Evolutionary conservation across 345 rosid species (phyloP), one percentile per base, ranked within the genome.

Genomic region (Boechera divaricarpa): DNA sequence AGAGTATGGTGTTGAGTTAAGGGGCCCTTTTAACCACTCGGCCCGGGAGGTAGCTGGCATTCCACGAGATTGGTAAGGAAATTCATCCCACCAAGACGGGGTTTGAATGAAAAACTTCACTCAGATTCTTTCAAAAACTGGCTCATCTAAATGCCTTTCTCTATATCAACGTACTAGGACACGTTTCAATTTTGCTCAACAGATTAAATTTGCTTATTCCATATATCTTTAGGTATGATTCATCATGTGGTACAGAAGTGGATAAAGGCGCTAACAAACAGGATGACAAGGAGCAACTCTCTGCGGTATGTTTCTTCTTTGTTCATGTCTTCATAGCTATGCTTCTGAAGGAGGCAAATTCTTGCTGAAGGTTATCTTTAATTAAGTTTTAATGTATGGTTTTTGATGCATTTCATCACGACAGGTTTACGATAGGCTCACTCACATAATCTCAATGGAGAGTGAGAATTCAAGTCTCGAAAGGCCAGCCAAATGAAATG

Each of bases 31-130:
- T 78, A 94, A 94, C 79, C 84, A 92, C 77, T 79, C 91, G 35
- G 95, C 98, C 45, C 85, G 98, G 63, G 95, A 88, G n/a, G 80
- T 86, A 60, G 97, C 97, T 75, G 95, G 97, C 81, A 89, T 94
- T 78, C 97, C 97, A 15, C 90, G 95, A 63, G 88, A 90, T 59
- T 92, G 97, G 98, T 94, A 39, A 77, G 83, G 8, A 78, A 48
- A 48, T 2, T 55, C 32, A 54, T 67, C 39, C 32, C 32, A 57
- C 21, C 53, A 16, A 73, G 48, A 48, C 0, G 6, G 31, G 38
- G 18, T 8, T 61, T 61, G 55, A 21, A 47, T 11, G 7, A 10
- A 1, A 26, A 0, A 38, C 33, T 36, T 48, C 15, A 41, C 15
- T 53, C 16, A 51, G 16, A 55, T 7, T 41, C 42, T 51, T 41